phyloP scores from a whole-genome alignment of 495 filamentous ascomycete genomes.

The Tricharina praecox region DNA sequence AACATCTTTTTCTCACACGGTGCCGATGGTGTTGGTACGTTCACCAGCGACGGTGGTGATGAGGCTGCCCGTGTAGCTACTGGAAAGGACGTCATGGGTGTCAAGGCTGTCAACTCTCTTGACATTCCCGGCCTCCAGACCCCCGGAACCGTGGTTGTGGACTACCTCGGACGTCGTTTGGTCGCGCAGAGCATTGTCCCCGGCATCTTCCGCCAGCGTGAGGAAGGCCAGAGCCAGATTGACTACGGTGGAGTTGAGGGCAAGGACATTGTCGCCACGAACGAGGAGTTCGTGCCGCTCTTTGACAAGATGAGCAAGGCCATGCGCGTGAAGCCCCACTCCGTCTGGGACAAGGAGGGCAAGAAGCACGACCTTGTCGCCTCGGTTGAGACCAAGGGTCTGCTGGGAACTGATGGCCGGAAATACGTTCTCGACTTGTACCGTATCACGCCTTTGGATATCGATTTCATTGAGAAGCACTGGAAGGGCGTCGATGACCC shows the following conservation, averaged over 20 bases:
- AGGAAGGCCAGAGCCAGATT: constrained; percentile 93
- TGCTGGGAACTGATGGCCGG: constrained; percentile 88
- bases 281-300: constrained; percentile 63
- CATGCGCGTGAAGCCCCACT: constrained; percentile 77
- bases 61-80: constrained; percentile 93
- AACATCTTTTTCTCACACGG: constrained; percentile 99
- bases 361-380: constrained; percentile 82
- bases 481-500: constrained; percentile 31
- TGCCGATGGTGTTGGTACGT: constrained; percentile 93
- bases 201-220: constrained; percentile 96
- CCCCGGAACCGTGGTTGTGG: constrained; percentile 86
- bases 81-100: constrained; percentile 88
- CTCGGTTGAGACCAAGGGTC: constrained; percentile 94
- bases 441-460: constrained; percentile 80
- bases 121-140: constrained; percentile 90
- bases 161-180: constrained; percentile 92
- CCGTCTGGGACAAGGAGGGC: constrained; percentile 94
- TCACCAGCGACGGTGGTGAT: constrained; percentile 88
- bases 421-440: constrained; percentile 97
- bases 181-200: constrained; percentile 97
- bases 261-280: constrained; percentile 81
- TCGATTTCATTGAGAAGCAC: constrained; percentile 69
- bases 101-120: constrained; percentile 86
- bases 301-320: constrained; percentile 84
- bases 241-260: constrained; percentile 98